A percentile compares a stretch with the other conserved stretches of the same genome.
Evolutionary conservation across 441 rosid species (phyloP).

Genomic region (Mallotus repandus): DNA sequence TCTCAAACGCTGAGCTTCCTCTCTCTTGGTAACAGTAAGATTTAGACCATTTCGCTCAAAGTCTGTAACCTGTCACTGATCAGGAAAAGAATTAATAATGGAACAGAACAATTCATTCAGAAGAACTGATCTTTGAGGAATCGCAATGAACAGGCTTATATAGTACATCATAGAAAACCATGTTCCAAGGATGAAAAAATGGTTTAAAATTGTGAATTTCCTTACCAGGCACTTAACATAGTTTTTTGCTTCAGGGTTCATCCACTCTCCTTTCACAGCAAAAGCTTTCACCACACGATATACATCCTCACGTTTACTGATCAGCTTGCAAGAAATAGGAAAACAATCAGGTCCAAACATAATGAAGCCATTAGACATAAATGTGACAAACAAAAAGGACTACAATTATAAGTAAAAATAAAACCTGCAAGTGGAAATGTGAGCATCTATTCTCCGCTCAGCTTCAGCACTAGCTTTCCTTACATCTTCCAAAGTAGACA

Average conservation of each 20-base stretch:
- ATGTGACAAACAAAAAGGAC: neutral
- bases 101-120: constrained; percentile 21
- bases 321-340: constrained; percentile 40
- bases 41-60: constrained; percentile 86
- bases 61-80: constrained; percentile 95
- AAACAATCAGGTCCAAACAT: constrained; percentile 26
- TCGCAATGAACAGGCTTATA: neutral
- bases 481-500: constrained; percentile 57
- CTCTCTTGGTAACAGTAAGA: constrained; percentile 78
- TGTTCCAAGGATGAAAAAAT: constrained; percentile 6
- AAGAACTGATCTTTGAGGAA: neutral
- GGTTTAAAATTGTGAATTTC: constrained; percentile 27
- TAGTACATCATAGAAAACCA: constrained; percentile 1
- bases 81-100: constrained; percentile 42
- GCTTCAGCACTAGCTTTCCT: constrained; percentile 84
- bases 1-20: constrained; percentile 73
- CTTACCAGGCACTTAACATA: constrained; percentile 78
- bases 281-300: constrained; percentile 69
- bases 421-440: constrained; percentile 69
- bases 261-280: constrained; percentile 61
- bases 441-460: constrained; percentile 68
- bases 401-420: constrained; percentile 5
- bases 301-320: constrained; percentile 85
- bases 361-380: constrained; percentile 13
- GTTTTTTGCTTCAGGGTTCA: constrained; percentile 51